phyloP scores from a whole-genome alignment of 768 basidiomycete genomes.

The Xerocomellus amylosporus region DNA sequence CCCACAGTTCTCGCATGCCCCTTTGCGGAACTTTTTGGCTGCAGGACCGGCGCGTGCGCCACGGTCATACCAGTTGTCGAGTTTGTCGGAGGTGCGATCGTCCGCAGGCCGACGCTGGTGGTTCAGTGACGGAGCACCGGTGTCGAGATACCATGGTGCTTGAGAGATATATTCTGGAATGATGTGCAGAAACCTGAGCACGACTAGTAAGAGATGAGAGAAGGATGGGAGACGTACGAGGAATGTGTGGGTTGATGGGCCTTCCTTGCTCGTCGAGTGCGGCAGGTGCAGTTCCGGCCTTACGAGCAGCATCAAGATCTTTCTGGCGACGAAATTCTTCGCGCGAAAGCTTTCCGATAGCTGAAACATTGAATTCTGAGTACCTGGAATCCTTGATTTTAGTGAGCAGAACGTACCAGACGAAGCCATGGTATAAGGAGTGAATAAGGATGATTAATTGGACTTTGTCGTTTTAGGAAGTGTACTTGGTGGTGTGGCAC shows the following conservation, averaged over 20 bases:
- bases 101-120: conserved; percentile 84
- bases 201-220: not conserved
- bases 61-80: conserved; percentile 91
- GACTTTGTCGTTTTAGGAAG: not conserved
- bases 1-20: conserved; percentile 98
- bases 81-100: conserved; percentile 57
- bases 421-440: conserved; percentile 20
- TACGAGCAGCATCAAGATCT: conserved; percentile 96
- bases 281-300: conserved; percentile 96
- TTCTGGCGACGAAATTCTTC: conserved; percentile 95
- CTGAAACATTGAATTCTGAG: conserved; percentile 23
- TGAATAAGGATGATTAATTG: not conserved
- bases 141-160: conserved; percentile 98
- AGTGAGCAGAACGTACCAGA: conserved; percentile 19
- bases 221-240: conserved; percentile 59
- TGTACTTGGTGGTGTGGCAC: not conserved
- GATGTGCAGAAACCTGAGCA: conserved; percentile 1
- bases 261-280: conserved; percentile 93
- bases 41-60: conserved; percentile 83
- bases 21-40: conserved; percentile 95
- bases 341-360: conserved; percentile 80
- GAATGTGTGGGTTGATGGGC: conserved; percentile 98
- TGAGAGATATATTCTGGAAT: conserved; percentile 91
- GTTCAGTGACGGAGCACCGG: conserved; percentile 87
- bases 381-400: not conserved